Evolutionary conservation across 2,329 filamentous ascomycete genomes (phyloP).

Genomic region (Cordyceps militaris): DNA sequence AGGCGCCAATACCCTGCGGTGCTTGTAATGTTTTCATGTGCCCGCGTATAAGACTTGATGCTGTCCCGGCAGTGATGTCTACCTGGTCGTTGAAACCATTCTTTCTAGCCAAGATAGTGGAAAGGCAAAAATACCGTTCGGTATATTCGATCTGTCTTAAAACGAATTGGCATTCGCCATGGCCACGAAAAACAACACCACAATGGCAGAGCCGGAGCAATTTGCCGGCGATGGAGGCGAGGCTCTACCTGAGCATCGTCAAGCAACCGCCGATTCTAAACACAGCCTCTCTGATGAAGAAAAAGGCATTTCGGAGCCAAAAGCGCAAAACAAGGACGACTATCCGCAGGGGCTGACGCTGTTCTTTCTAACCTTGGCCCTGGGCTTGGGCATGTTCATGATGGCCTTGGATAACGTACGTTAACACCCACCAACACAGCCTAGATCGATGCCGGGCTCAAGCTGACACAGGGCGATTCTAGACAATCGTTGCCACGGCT

Average conservation of each 20-base stretch:
- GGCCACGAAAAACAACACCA: not conserved
- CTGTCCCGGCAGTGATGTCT: not conserved
- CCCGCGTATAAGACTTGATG: not conserved
- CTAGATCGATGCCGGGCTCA: not conserved
- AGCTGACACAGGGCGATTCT: no score
- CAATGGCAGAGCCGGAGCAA: not conserved
- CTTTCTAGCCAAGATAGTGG: no score
- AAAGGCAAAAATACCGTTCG: not conserved
- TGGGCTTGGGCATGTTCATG: not conserved
- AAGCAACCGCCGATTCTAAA: not conserved
- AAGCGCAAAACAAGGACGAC: not conserved
- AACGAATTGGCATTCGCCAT: not conserved
- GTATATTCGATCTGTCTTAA: not conserved
- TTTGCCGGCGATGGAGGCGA: not conserved
- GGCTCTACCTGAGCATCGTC: not conserved
- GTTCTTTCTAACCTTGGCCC: not conserved
- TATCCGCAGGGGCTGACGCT: not conserved
- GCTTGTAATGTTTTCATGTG: not conserved
- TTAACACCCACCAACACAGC: not conserved
- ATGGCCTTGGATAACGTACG: conserved; percentile 2
- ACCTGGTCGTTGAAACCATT: not conserved
- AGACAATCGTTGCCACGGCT: conserved; percentile 37
- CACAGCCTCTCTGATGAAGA: not conserved
- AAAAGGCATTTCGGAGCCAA: not conserved
- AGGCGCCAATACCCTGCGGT: not conserved